phyloP scores from a whole-genome alignment of 495 filamentous ascomycete species.

The Beverwykella pulmonaria region DNA sequence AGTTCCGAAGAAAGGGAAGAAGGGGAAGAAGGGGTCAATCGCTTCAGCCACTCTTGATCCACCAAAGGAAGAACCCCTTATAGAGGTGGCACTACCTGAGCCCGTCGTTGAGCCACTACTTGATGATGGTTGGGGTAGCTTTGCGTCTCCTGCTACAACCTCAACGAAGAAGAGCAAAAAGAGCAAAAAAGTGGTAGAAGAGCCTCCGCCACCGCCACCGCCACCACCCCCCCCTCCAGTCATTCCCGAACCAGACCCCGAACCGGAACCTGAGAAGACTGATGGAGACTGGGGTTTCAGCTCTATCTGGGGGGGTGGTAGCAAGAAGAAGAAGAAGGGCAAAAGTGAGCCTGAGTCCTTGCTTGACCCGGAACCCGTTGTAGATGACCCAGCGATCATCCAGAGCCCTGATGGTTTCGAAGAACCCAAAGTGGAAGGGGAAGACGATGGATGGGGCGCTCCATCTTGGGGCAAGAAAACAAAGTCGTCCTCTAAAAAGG shows the following conservation, averaged over 20 bases:
- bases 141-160: constrained; percentile 1
- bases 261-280: constrained; percentile 33
- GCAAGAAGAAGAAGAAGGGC: constrained; percentile 40
- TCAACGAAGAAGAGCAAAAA: constrained; percentile 31
- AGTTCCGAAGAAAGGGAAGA: constrained; percentile 31
- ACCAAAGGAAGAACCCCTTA: constrained; percentile 22
- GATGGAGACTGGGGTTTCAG: constrained; percentile 34
- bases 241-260: constrained; percentile 30
- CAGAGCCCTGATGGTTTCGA: constrained; percentile 42
- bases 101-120: constrained; percentile 15
- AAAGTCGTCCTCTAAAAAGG: constrained; percentile 33
- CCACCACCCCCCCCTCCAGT: constrained; percentile 29
- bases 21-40: constrained; percentile 38
- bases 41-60: constrained; percentile 27
- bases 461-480: constrained; percentile 37
- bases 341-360: constrained; percentile 28
- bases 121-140: constrained; percentile 25
- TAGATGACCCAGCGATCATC: constrained; percentile 28
- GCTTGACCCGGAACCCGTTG: constrained; percentile 24
- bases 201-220: constrained; percentile 24
- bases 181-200: constrained; percentile 27
- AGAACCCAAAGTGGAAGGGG: constrained; percentile 42
- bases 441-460: constrained; percentile 35
- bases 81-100: constrained; percentile 17
- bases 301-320: constrained; percentile 31